Conservation (phyloP, 805 yeast species). For the Dipodascus geniculatus region DNA sequence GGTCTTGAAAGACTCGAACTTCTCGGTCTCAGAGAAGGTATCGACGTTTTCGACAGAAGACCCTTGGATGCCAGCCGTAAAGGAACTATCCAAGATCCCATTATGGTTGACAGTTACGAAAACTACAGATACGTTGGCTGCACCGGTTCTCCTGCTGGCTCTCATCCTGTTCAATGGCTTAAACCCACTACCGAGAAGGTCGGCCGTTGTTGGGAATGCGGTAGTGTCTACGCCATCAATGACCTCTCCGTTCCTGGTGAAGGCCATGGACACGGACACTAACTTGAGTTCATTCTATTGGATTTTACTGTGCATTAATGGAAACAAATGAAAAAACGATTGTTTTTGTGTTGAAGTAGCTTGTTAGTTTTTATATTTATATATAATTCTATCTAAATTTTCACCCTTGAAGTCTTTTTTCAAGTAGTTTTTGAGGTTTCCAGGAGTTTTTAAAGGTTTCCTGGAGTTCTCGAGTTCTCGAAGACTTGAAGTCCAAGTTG, state of each 20-base stretch:
- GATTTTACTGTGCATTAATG: not conserved
- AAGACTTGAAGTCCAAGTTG: too few relatives aligned
- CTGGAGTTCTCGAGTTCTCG: too few relatives aligned
- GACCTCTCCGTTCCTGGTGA: conserved; percentile 64
- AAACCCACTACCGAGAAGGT: conserved; percentile 72
- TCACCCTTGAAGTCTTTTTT: not conserved
- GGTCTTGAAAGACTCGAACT: conserved; percentile 96
- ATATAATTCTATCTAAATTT: not conserved
- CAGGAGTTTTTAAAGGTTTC: too few relatives aligned
- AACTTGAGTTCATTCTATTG: not conserved
- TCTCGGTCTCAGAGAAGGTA: conserved; percentile 90
- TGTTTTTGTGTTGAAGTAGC: not conserved
- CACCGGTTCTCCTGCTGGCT: conserved; percentile 89
- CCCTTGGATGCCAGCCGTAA: conserved; percentile 79
- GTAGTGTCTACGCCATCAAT: conserved; percentile 83
- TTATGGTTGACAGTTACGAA: conserved; percentile 79
- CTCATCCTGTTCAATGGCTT: conserved; percentile 88
- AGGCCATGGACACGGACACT: conserved; percentile 35
- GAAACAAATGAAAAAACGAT: not conserved
- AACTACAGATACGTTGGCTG: conserved; percentile 94
- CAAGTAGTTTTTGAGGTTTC: too few relatives aligned
- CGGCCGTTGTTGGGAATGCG: conserved; percentile 98
- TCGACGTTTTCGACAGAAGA: conserved; percentile 75
- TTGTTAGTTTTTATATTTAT: not conserved
- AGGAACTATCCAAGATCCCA: conserved; percentile 88